These are phyloP conservation scores for Pichia heedii DNA, from an alignment of 805 yeast species.

Conservation along the genomic window DNA sequence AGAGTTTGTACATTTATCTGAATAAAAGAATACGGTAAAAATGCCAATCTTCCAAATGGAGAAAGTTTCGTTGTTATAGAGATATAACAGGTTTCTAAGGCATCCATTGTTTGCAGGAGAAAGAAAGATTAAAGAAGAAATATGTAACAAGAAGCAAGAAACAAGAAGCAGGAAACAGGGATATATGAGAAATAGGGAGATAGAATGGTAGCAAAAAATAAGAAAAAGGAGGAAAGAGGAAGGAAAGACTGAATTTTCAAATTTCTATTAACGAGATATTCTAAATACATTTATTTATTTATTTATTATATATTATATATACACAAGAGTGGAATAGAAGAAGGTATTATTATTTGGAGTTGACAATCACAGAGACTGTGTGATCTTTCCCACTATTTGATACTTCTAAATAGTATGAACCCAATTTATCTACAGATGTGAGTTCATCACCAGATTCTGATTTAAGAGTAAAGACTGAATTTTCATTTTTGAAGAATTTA, in stretches of 20 bases:
- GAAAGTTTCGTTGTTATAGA: slow-evolving; percentile 2
- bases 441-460: slow-evolving; percentile 11
- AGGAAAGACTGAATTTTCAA: too few relatives aligned
- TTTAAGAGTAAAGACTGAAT: slow-evolving; percentile 12
- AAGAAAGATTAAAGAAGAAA: too few relatives aligned
- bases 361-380: slow-evolving; percentile 16
- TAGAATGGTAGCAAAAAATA: not conserved
- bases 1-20: slow-evolving; percentile 17
- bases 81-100: slow-evolving; percentile 2
- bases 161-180: too few relatives aligned
- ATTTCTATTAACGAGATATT: too few relatives aligned
- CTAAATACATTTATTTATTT: too few relatives aligned
- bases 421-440: slow-evolving; percentile 14
- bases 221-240: too few relatives aligned
- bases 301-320: too few relatives aligned
- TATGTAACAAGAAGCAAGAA: not conserved
- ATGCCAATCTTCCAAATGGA: slow-evolving; percentile 18
- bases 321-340: too few relatives aligned
- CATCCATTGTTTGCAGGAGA: slow-evolving; percentile 7
- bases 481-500: slow-evolving; percentile 17
- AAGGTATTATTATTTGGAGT: slow-evolving; percentile 4
- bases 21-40: slow-evolving; percentile 18
- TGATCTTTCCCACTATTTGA: slow-evolving; percentile 14
- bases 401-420: slow-evolving; percentile 18
- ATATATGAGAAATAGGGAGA: not conserved